phyloP scores from a whole-genome alignment of 306 rosid species.

The Dalbergia cochinchinensis region DNA sequence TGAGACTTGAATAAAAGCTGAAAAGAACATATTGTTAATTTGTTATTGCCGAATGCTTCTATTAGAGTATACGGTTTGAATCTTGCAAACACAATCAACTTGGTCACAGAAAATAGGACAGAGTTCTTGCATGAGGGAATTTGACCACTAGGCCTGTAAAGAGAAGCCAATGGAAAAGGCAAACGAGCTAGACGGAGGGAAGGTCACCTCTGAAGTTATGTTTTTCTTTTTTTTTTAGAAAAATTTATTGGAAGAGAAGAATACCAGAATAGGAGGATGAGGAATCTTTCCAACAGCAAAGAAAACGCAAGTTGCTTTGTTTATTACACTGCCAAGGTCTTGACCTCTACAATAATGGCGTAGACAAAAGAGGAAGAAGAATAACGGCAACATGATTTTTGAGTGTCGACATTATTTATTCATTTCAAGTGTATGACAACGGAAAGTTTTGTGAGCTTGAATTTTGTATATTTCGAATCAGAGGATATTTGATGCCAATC shows the following conservation, averaged over 20 bases:
- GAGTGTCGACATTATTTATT: background rate
- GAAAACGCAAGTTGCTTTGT: background rate
- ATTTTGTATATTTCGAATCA: background rate
- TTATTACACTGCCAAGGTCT: background rate
- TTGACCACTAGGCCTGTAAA: background rate
- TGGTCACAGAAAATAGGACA: conserved; percentile 6
- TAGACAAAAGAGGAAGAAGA: background rate
- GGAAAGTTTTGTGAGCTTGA: background rate
- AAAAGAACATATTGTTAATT: conserved; percentile 15
- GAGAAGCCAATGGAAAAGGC: background rate
- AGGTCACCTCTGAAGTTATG: background rate
- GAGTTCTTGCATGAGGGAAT: background rate
- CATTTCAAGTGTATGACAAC: background rate
- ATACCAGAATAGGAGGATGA: background rate
- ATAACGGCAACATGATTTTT: background rate
- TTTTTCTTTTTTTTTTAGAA: no score
- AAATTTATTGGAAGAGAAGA: background rate
- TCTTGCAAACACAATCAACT: conserved; percentile 17
- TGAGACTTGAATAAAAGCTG: conserved; percentile 51
- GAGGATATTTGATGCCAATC: background rate
- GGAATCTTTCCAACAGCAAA: conserved; percentile 7
- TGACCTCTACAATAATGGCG: background rate
- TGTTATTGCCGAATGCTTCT: conserved; percentile 6
- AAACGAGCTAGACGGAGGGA: background rate
- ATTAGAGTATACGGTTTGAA: background rate